Percentiles rank a stretch among this genome's conserved stretches.
Conservation (phyloP, 2,329 filamentous ascomycete genomes). For the Drechslerella coelobrocha region DNA sequence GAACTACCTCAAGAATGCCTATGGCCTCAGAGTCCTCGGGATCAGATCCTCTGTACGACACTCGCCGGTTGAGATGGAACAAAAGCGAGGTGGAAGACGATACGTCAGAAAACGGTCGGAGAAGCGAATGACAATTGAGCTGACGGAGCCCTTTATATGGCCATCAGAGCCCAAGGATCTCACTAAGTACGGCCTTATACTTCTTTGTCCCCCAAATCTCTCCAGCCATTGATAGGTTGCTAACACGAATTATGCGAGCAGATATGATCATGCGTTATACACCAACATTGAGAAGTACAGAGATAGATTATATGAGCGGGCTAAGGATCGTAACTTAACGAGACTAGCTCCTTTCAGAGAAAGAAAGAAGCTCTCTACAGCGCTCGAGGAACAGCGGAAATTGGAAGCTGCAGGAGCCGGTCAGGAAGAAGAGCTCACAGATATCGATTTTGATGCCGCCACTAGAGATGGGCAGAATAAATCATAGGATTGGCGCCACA, state of each 20-base stretch:
- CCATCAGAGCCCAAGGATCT: conserved; percentile 72
- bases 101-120: conserved; percentile 74
- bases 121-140: conserved; percentile 95
- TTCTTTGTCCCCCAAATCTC: conserved; percentile 24
- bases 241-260: conserved; percentile 53
- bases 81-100: conserved; percentile 60
- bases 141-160: conserved; percentile 87
- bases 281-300: conserved; percentile 64
- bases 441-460: conserved; percentile 35
- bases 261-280: conserved; percentile 70
- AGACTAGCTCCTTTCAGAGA: conserved; percentile 62
- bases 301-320: conserved; percentile 57
- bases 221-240: conserved; percentile 10
- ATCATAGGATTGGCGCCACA: background rate
- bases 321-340: conserved; percentile 65
- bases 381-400: conserved; percentile 55
- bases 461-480: conserved; percentile 16
- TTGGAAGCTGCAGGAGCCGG: conserved; percentile 2
- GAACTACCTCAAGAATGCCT: conserved; percentile 89
- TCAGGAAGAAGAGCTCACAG: conserved; percentile 52
- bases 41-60: conserved; percentile 83
- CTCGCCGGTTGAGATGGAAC: conserved; percentile 64
- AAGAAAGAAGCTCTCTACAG: conserved; percentile 61
- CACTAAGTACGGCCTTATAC: conserved; percentile 60
- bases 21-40: conserved; percentile 73